These are phyloP conservation scores for Aspergillus niger DNA, from an alignment of 2,329 filamentous ascomycete genomes.

Conservation along the genomic window DNA sequence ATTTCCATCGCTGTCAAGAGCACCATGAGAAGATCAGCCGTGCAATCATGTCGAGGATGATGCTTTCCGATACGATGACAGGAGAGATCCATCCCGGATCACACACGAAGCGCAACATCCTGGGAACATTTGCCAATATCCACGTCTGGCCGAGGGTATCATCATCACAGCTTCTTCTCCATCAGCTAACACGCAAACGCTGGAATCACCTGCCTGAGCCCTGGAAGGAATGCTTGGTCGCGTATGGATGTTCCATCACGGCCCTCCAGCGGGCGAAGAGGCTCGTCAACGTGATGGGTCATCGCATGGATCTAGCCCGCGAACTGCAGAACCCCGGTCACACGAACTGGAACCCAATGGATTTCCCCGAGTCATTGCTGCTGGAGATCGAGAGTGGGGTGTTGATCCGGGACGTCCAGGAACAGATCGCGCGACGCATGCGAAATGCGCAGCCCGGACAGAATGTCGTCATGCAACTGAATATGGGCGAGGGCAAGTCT, in stretches of 20 bases:
- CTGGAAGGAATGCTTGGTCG: constrained; percentile 27
- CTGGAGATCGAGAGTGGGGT: constrained; percentile 66
- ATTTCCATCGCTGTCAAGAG: constrained; percentile 7
- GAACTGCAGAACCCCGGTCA: constrained; percentile 56
- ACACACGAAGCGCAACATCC: background rate
- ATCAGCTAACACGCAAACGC: constrained; percentile 24
- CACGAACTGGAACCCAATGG: constrained; percentile 54
- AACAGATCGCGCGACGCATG: constrained; percentile 61
- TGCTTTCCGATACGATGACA: background rate
- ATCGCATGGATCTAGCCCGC: constrained; percentile 23
- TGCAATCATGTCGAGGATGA: constrained; percentile 12
- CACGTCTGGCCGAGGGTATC: constrained; percentile 24
- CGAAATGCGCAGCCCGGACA: constrained; percentile 35
- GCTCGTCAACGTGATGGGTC: constrained; percentile 20
- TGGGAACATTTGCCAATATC: constrained; percentile 8
- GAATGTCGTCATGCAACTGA: constrained; percentile 65
- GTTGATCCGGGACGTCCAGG: constrained; percentile 62
- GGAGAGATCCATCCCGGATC: background rate
- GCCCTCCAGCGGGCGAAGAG: constrained; percentile 32
- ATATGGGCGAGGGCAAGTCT: constrained; percentile 72
- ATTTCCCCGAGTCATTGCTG: constrained; percentile 63
- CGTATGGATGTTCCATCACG: constrained; percentile 32
- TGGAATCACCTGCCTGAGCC: constrained; percentile 11
- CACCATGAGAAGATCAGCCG: constrained; percentile 7
- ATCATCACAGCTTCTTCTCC: constrained; percentile 23